Evolutionary conservation across 345 rosid genomes (phyloP).

Genomic region (Euphorbia pulcherrima): DNA sequence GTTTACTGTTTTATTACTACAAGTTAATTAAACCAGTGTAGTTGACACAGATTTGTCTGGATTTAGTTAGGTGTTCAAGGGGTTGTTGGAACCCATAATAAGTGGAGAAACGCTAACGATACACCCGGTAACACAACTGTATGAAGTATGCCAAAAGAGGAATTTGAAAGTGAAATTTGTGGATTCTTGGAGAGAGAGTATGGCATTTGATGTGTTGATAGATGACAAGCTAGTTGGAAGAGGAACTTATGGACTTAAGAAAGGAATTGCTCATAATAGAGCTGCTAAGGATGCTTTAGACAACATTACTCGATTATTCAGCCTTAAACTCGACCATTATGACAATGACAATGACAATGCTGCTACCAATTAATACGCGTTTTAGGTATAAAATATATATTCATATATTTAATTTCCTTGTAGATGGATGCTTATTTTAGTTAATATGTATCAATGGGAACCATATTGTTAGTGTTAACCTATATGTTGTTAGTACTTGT

Average conservation of each 20-base stretch:
- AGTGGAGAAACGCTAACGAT: constrained; percentile 23
- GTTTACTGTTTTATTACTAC: neutral
- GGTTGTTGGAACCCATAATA: constrained; percentile 56
- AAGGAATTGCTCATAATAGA: constrained; percentile 47
- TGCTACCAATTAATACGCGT: no score
- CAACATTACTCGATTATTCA: constrained; percentile 26
- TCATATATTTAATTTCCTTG: no score
- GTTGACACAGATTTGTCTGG: neutral
- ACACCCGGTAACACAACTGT: constrained; percentile 49
- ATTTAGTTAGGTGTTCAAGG: constrained; percentile 48
- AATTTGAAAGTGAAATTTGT: constrained; percentile 41
- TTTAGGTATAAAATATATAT: no score
- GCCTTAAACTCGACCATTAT: neutral
- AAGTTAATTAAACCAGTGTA: no score
- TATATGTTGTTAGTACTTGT: no score
- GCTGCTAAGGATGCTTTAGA: constrained; percentile 63
- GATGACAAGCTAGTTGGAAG: constrained; percentile 38
- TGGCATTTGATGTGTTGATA: constrained; percentile 30
- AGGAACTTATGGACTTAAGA: constrained; percentile 36
- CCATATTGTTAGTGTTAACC: neutral
- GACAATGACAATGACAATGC: neutral
- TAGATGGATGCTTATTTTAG: no score
- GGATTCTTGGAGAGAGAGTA: constrained; percentile 43
- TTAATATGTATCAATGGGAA: neutral
- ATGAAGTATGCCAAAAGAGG: constrained; percentile 56